Conservation (phyloP, 129 eudicot species). For the Smallanthus sonchifolius region DNA sequence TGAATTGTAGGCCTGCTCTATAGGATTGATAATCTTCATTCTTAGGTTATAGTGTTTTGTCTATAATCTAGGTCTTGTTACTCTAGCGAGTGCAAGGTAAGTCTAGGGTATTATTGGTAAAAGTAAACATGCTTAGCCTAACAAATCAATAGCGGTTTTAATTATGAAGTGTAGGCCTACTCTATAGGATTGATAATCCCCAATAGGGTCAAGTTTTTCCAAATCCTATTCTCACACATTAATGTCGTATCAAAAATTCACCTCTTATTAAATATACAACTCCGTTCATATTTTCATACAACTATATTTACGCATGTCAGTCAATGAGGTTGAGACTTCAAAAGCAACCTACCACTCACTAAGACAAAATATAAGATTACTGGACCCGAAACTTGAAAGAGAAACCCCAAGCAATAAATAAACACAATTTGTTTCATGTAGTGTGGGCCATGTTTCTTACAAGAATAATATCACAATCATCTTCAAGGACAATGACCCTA, state of each 20-base stretch:
- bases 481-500: slow-evolving; percentile 33
- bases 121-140: too few species aligned
- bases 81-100: too few species aligned
- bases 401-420: slow-evolving; percentile 4
- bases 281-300: not conserved
- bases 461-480: slow-evolving; percentile 31
- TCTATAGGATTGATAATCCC: too few species aligned
- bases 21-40: too few species aligned
- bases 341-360: slow-evolving; percentile 29
- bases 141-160: too few species aligned
- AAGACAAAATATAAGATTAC: slow-evolving; percentile 21
- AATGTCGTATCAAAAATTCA: not conserved
- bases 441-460: slow-evolving; percentile 31
- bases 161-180: too few species aligned
- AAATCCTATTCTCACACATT: too few species aligned
- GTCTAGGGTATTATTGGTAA: too few species aligned
- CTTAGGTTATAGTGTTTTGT: too few species aligned
- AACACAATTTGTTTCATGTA: slow-evolving; percentile 12
- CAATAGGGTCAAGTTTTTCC: too few species aligned
- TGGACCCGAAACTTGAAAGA: slow-evolving; percentile 25
- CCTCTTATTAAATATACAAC: not conserved
- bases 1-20: too few species aligned
- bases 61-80: too few species aligned
- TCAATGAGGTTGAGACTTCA: slow-evolving; percentile 27
- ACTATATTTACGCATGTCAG: slow-evolving; percentile 10